Evolutionary conservation across 2,329 filamentous ascomycete species (phyloP).

Genomic region (Diaporthe sp.): DNA sequence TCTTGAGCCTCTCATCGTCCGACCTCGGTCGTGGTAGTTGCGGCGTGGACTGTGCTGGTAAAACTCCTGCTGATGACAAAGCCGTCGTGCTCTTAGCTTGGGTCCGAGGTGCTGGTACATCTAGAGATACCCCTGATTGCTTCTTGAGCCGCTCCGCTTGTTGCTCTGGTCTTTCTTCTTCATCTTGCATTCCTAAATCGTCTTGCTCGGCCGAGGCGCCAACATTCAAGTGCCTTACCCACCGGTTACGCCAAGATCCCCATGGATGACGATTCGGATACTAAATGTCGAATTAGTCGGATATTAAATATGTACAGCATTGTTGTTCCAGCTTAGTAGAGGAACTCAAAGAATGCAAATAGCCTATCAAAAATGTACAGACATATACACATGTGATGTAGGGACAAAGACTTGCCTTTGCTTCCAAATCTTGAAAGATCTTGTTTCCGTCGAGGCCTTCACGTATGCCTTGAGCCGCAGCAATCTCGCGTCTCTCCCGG

Average conservation of each 20-base stretch:
- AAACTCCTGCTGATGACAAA: background rate
- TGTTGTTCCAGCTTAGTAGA: too few relatives aligned
- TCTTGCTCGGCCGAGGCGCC: conserved; percentile 40
- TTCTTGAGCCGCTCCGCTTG: background rate
- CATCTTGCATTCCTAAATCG: conserved; percentile 35
- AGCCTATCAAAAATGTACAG: background rate
- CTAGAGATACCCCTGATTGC: background rate
- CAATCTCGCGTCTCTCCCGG: conserved; percentile 34
- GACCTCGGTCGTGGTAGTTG: conserved; percentile 4
- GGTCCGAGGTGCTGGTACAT: background rate
- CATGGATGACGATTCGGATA: conserved; percentile 49
- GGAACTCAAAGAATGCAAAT: too few relatives aligned
- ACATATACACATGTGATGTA: background rate
- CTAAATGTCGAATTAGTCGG: conserved; percentile 39
- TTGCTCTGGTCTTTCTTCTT: background rate
- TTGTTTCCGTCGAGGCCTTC: conserved; percentile 44
- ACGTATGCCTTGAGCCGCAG: background rate
- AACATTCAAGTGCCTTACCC: conserved; percentile 47
- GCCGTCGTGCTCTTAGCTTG: background rate
- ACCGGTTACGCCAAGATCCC: conserved; percentile 50
- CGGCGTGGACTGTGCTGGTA: background rate
- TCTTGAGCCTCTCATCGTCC: conserved; percentile 29
- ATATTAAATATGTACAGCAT: background rate
- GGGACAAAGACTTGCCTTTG: conserved; percentile 43
- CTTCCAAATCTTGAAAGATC: conserved; percentile 52